Evolutionary conservation across 2,329 filamentous ascomycete genomes (phyloP).

Genomic region (Incumbomyces lentus): DNA sequence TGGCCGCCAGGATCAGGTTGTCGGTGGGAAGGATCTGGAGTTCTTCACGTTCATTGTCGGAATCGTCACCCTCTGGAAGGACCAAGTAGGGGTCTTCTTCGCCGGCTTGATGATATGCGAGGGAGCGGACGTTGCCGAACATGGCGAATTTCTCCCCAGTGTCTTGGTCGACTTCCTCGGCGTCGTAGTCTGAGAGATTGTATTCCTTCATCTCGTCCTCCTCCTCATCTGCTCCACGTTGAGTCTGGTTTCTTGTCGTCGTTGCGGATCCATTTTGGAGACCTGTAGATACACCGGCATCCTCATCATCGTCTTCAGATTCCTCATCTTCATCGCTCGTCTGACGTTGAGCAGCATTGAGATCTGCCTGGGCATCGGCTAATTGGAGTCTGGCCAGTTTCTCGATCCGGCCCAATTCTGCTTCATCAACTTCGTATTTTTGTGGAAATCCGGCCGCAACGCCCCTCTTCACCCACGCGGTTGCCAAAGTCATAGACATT

Average conservation of each 20-base stretch:
- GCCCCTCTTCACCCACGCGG: constrained; percentile 65
- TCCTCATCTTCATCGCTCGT: constrained; percentile 28
- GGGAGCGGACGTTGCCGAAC: constrained; percentile 88
- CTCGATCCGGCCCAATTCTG: constrained; percentile 65
- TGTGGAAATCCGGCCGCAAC: constrained; percentile 65
- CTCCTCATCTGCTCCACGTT: constrained; percentile 36
- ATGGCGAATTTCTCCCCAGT: constrained; percentile 66
- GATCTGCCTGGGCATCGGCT: constrained; percentile 81
- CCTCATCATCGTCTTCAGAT: constrained; percentile 17
- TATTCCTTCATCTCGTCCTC: constrained; percentile 94
- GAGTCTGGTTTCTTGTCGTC: neutral
- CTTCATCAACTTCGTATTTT: constrained; percentile 66
- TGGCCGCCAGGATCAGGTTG: constrained; percentile 82
- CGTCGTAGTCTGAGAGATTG: constrained; percentile 90
- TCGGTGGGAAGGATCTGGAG: constrained; percentile 86
- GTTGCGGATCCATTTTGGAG: constrained; percentile 29
- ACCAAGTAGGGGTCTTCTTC: constrained; percentile 96
- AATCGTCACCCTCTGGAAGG: constrained; percentile 55
- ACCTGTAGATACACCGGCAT: constrained; percentile 13
- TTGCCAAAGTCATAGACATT: constrained; percentile 64
- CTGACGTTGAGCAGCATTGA: constrained; percentile 35
- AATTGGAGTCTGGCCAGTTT: constrained; percentile 67
- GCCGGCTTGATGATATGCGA: constrained; percentile 89
- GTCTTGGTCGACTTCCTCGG: constrained; percentile 60
- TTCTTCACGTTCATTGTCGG: constrained; percentile 82